phyloP scores from a whole-genome alignment of 2,329 filamentous ascomycete species.

The Didymella pinodella region DNA sequence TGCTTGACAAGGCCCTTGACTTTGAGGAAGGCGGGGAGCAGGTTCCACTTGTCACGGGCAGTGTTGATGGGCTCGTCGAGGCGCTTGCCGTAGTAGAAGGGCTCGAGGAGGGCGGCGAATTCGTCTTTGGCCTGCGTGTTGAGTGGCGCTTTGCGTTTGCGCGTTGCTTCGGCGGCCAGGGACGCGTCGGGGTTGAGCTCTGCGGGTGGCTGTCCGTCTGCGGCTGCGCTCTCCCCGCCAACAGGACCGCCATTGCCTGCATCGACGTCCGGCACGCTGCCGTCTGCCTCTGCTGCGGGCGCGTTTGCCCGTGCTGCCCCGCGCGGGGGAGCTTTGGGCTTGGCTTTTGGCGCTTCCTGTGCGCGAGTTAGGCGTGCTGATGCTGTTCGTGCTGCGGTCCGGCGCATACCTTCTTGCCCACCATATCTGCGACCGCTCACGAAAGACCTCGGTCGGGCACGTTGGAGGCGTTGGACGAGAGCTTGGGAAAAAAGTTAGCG shows the following conservation, averaged over 20 bases:
- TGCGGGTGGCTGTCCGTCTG: constrained; percentile 17
- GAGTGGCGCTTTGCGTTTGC: constrained; percentile 40
- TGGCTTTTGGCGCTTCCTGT: constrained; percentile 39
- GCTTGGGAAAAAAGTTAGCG: constrained; percentile 41
- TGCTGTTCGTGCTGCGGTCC: background rate
- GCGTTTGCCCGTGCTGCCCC: constrained; percentile 39
- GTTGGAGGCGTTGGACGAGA: constrained; percentile 18
- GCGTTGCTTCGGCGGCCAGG: constrained; percentile 35
- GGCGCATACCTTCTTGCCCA: constrained; percentile 40
- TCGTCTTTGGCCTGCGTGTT: constrained; percentile 53
- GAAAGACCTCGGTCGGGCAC: constrained; percentile 22
- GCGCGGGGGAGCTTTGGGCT: constrained; percentile 44
- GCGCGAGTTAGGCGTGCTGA: constrained; percentile 19
- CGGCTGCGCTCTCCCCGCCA: constrained; percentile 3
- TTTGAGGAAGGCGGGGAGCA: constrained; percentile 96
- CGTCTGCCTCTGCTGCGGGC: constrained; percentile 25
- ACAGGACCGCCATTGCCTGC: constrained; percentile 13
- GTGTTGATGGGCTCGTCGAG: constrained; percentile 75
- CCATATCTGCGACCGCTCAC: constrained; percentile 37
- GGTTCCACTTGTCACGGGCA: constrained; percentile 90
- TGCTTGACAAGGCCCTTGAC: constrained; percentile 97
- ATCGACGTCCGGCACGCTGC: constrained; percentile 21
- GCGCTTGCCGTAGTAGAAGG: constrained; percentile 73
- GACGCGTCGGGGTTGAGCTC: constrained; percentile 32
- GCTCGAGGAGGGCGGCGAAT: constrained; percentile 71